Percentiles rank a stretch among this genome's conserved stretches.
Conservation (phyloP, 371 early-diverging fungal genomes). For the Circinella minor region DNA sequence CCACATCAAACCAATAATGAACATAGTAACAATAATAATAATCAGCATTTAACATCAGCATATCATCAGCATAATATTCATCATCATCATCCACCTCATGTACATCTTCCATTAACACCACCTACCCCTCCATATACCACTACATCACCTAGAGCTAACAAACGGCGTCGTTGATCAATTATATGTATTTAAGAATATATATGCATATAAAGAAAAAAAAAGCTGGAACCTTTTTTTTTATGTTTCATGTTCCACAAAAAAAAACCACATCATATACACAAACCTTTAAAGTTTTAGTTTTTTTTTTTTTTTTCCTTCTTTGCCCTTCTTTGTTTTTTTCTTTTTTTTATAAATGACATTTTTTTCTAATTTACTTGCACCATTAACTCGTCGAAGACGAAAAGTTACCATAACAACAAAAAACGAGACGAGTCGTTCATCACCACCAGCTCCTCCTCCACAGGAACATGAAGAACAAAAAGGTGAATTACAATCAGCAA, state of each 20-base stretch:
- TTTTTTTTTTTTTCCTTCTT: neutral
- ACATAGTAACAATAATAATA: neutral
- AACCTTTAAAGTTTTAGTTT: neutral
- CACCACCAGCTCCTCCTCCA: constrained; percentile 15
- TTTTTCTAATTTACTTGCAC: constrained; percentile 2
- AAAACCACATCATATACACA: neutral
- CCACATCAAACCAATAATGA: neutral
- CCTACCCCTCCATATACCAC: constrained; percentile 8
- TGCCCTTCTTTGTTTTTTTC: neutral
- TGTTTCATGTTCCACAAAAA: neutral
- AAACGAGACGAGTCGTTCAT: neutral
- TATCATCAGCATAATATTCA: neutral
- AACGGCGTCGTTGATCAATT: constrained; percentile 6
- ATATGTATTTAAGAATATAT: neutral
- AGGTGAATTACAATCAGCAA: neutral
- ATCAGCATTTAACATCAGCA: neutral
- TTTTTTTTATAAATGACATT: neutral
- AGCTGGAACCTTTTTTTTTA: neutral
- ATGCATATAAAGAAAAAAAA: neutral
- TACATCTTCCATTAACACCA: constrained; percentile 7
- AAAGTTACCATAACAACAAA: neutral
- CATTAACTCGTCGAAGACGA: constrained; percentile 3
- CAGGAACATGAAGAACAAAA: neutral
- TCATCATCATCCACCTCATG: neutral
- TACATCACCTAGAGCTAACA: constrained; percentile 1